Percentiles rank a stretch among this genome's conserved stretches.
These are phyloP conservation scores for Cryptosporidium parvum DNA, from an alignment of 169 alveolate genomes.

Conservation along the genomic window DNA sequence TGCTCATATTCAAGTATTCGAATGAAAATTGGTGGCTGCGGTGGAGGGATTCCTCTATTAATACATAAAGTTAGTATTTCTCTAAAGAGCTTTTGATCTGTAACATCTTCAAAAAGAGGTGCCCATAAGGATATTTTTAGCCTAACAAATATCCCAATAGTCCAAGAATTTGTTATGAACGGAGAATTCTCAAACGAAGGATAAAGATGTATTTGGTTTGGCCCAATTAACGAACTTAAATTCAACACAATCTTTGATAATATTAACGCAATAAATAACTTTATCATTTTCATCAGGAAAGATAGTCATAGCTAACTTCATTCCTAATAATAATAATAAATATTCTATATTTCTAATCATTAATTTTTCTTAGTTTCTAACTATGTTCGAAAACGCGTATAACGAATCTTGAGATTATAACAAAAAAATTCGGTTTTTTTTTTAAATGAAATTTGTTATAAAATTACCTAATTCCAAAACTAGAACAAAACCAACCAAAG, in stretches of 20 bases:
- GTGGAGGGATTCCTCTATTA: slow-evolving; percentile 69
- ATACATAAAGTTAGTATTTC: slow-evolving; percentile 41
- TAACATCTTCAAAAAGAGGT: slow-evolving; percentile 53
- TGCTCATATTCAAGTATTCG: slow-evolving; percentile 56
- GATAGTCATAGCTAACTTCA: not conserved
- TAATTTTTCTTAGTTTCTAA: not conserved
- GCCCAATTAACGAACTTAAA: slow-evolving; percentile 11
- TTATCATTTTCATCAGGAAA: slow-evolving; percentile 9
- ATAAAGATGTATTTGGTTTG: slow-evolving; percentile 2
- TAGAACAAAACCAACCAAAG: too few species aligned
- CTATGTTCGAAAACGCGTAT: slow-evolving; percentile 68
- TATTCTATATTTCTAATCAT: not conserved
- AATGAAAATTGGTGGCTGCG: slow-evolving; percentile 58
- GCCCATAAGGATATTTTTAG: slow-evolving; percentile 50
- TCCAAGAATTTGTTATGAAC: slow-evolving; percentile 60
- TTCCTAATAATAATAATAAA: slow-evolving; percentile 9
- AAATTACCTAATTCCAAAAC: not conserved
- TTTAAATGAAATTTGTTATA: too few species aligned
- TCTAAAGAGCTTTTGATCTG: slow-evolving; percentile 34
- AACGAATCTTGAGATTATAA: slow-evolving; percentile 8
- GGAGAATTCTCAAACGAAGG: slow-evolving; percentile 12
- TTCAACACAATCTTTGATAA: not conserved
- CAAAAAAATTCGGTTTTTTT: not conserved
- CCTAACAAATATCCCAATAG: slow-evolving; percentile 37
- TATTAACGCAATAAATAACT: slow-evolving; percentile 5